phyloP scores from a whole-genome alignment of 768 basidiomycete species.

The Daedalea quercina region DNA sequence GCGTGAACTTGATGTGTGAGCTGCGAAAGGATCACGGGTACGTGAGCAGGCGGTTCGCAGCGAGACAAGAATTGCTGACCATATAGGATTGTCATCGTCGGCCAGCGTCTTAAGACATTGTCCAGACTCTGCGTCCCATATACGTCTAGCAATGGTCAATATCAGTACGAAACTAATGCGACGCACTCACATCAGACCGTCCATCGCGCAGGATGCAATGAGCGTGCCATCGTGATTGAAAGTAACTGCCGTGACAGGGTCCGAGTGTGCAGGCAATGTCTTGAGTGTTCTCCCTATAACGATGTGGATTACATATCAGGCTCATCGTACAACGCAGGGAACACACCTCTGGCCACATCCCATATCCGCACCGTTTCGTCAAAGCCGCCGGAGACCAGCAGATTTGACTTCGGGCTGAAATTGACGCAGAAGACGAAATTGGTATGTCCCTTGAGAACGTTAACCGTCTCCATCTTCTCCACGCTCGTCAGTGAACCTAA shows the following conservation, averaged over 20 bases:
- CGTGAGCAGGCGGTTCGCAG: too few relatives aligned
- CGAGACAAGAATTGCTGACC: slow-evolving; percentile 36
- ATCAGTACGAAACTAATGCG: background rate
- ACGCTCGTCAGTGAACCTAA: too few relatives aligned
- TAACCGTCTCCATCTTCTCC: slow-evolving; percentile 48
- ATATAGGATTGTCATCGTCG: slow-evolving; percentile 94
- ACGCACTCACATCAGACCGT: slow-evolving; percentile 82
- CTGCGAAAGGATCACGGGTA: slow-evolving; percentile 30
- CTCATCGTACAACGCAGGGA: background rate
- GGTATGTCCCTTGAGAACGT: slow-evolving; percentile 77
- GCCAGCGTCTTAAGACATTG: slow-evolving; percentile 97
- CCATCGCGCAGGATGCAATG: slow-evolving; percentile 92
- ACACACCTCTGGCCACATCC: slow-evolving; percentile 84
- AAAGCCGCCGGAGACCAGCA: slow-evolving; percentile 89
- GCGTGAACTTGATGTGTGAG: slow-evolving; percentile 86
- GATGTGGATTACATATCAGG: background rate
- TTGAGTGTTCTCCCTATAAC: slow-evolving; percentile 71
- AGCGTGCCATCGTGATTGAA: slow-evolving; percentile 96
- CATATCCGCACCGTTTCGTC: slow-evolving; percentile 97
- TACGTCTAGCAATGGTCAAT: slow-evolving; percentile 50
- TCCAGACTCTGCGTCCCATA: slow-evolving; percentile 96
- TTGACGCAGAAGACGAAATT: slow-evolving; percentile 93
- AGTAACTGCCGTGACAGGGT: slow-evolving; percentile 90
- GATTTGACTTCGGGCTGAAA: slow-evolving; percentile 84
- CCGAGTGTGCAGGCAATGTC: slow-evolving; percentile 91